Percentiles rank a stretch among this genome's conserved stretches.
Evolutionary conservation across 2,329 filamentous ascomycete genomes (phyloP).

Genomic region (Monilinia vaccinii-corymbosi): DNA sequence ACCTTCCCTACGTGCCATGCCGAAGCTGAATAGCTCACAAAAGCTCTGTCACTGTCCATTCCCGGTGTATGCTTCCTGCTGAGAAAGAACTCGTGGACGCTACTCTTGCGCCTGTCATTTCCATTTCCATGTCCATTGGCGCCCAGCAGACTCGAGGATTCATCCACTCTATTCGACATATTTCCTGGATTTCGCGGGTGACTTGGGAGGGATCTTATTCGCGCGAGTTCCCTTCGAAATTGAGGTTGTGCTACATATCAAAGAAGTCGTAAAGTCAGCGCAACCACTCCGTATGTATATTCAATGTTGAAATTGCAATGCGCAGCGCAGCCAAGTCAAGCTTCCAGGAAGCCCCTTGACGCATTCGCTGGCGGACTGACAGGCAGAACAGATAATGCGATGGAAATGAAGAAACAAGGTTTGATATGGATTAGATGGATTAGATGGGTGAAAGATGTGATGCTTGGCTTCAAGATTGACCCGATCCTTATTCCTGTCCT

Average conservation of each 20-base stretch:
- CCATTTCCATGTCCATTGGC: slow-evolving; percentile 11
- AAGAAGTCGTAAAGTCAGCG: slow-evolving; percentile 13
- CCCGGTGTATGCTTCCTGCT: slow-evolving; percentile 23
- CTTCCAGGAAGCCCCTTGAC: neutral
- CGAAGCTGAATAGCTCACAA: slow-evolving; percentile 19
- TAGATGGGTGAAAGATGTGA: neutral
- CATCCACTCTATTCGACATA: slow-evolving; percentile 10
- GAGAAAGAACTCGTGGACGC: slow-evolving; percentile 21
- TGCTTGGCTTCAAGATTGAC: slow-evolving; percentile 1
- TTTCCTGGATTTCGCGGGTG: neutral
- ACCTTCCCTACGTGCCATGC: slow-evolving; percentile 23
- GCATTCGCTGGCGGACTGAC: neutral
- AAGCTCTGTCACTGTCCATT: slow-evolving; percentile 20
- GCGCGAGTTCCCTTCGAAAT: slow-evolving; percentile 16
- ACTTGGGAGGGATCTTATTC: slow-evolving; percentile 2
- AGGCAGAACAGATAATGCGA: neutral
- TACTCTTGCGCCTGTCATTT: slow-evolving; percentile 11
- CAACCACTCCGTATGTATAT: neutral
- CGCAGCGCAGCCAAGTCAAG: neutral
- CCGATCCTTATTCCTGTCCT: neutral
- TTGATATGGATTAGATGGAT: neutral
- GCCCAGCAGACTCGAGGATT: slow-evolving; percentile 18
- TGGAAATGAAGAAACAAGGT: neutral
- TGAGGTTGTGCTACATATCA: slow-evolving; percentile 16
- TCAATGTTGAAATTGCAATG: slow-evolving; percentile 4